Base-by-base conservation (phyloP, 768 basidiomycete species). In the Sporobolomyces pararoseus region DNA sequence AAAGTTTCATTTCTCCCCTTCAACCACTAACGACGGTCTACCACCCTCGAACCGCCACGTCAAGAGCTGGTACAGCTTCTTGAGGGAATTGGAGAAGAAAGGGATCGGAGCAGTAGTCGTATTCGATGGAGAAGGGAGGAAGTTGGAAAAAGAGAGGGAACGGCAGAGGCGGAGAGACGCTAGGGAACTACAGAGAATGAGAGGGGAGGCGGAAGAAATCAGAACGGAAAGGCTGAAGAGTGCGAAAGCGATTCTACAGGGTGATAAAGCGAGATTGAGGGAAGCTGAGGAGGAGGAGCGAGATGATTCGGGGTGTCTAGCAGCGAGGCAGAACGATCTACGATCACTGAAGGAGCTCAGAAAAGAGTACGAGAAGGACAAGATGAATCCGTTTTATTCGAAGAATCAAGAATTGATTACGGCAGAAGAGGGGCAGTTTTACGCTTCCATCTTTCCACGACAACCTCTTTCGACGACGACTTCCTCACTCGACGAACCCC, bases 71-170 rank as follows among this genome's bases (percentile, higher is more conserved):
- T 70, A 64, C 53, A 25, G 13, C n/a, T 70, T 70, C 47, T 35
- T 73, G 44, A n/a, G 17, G 25, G 62, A 50, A 1, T 37, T 73
- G 29, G 44, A 50, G 49, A 29, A 21, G 37, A 14, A 37, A 7
- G 46, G 39, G 39, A 70, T 73, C 35, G 27, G 23, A 14, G 54
- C 68, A 14, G 39, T 73, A 34, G 68, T 73, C 39, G 72, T 73
- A 2, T 73, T 73, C 47, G 72, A 73, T 46, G 72, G 72, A 31
- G 31, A 21, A 37, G 69, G 68, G 35, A 42, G 72, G 10, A 25
- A 54, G 9, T 12, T 21, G 21, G 72, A 66, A 46, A 73, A 73
- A 52, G 55, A 25, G n/a, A 42, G 12, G 32, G 68, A 73, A 62
- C 54, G 42, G 16, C 31, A 34, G 46, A 47, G 63, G 21, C 19